These are phyloP conservation scores for Aspergillus pseudoviridinutans DNA, from an alignment of 2,329 filamentous ascomycete genomes.

Conservation along the genomic window DNA sequence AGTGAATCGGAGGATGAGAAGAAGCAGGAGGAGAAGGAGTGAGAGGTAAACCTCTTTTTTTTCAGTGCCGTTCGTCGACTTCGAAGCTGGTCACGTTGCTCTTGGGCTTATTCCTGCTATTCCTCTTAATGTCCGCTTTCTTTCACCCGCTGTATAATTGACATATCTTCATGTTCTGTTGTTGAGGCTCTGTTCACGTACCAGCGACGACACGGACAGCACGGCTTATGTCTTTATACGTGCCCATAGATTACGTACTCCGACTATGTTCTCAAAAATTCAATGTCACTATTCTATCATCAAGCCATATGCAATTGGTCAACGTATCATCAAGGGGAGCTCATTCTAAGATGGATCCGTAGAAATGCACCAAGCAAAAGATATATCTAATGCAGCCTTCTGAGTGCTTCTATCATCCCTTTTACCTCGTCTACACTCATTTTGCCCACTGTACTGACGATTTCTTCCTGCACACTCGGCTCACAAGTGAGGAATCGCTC, in stretches of 20 bases:
- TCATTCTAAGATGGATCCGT: not conserved
- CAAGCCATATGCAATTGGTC: not conserved
- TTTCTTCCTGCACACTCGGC: conserved; percentile 53
- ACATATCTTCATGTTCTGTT: not conserved
- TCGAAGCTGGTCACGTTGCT: not conserved
- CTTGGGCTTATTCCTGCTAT: not conserved
- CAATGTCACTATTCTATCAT: not conserved
- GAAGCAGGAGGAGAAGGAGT: conserved; percentile 11
- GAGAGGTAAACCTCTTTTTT: not conserved
- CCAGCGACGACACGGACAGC: not conserved
- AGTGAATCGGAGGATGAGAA: conserved; percentile 38
- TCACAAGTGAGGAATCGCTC: conserved; percentile 75
- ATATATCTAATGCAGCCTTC: conserved; percentile 45
- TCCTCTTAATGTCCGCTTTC: not conserved
- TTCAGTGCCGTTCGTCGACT: not conserved
- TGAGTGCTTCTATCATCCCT: conserved; percentile 57
- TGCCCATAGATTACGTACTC: not conserved
- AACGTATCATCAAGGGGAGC: not conserved
- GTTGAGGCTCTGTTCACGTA: not conserved
- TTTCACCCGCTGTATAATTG: not conserved
- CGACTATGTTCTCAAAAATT: not conserved
- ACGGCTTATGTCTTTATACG: not conserved
- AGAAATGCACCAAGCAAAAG: not conserved
- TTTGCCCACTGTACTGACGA: conserved; percentile 48
- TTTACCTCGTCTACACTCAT: conserved; percentile 56